A percentile compares a stretch with the other conserved stretches of the same genome.
phyloP scores from a whole-genome alignment of 139 green algal genomes.

The Chlorella sp. region DNA sequence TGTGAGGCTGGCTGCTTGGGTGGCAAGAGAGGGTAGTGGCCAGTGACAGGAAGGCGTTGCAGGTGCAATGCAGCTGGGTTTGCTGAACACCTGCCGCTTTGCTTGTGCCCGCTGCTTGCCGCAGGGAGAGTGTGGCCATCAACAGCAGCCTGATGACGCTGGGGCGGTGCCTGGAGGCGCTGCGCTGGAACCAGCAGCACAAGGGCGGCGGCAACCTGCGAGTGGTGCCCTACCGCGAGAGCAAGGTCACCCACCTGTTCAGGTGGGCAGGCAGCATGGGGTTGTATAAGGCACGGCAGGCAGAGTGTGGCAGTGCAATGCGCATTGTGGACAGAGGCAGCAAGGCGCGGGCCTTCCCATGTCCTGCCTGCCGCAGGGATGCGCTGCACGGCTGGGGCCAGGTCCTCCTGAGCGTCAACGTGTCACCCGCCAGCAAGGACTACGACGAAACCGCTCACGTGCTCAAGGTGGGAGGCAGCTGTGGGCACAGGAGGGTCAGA shows the following conservation, averaged over 20 bases:
- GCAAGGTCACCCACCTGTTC: slow-evolving; percentile 65
- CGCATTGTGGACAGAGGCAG: no score
- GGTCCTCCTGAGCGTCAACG: slow-evolving; percentile 77
- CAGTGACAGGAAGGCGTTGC: no score
- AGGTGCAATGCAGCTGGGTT: no score
- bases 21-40: no score
- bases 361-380: slow-evolving; percentile 53
- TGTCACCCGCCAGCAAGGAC: slow-evolving; percentile 64
- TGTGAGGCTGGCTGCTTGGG: background rate
- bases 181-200: slow-evolving; percentile 83
- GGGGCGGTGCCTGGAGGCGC: slow-evolving; percentile 81
- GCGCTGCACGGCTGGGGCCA: slow-evolving; percentile 78
- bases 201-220: slow-evolving; percentile 23
- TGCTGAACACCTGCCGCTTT: background rate
- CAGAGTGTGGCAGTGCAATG: no score
- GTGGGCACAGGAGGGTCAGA: no score
- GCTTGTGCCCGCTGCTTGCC: background rate
- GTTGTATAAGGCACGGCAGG: no score
- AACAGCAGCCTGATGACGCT: slow-evolving; percentile 85
- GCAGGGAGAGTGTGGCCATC: slow-evolving; percentile 84
- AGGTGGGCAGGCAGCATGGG: slow-evolving; percentile 11
- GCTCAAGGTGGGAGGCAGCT: slow-evolving; percentile 49
- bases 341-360: no score
- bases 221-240: slow-evolving; percentile 74
- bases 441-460: slow-evolving; percentile 79